Evolutionary conservation across 179 eudicot species (phyloP).

Genomic region (Corrigiola litoralis): DNA sequence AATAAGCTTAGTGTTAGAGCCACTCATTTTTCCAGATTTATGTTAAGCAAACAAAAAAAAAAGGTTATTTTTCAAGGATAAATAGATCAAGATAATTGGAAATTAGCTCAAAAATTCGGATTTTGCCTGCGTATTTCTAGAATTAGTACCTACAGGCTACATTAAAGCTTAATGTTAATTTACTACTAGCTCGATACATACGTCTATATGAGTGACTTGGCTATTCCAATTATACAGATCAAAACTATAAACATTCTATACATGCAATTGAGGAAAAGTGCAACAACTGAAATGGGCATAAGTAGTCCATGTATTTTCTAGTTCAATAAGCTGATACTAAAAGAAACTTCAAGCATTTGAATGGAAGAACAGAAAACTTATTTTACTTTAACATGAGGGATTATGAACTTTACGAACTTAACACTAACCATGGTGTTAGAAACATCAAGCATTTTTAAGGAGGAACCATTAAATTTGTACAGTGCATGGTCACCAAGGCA

Average conservation of each 20-base stretch:
- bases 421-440: constrained; percentile 72
- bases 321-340: too few species aligned
- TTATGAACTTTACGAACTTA: too few species aligned
- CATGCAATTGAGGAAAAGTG: too few species aligned
- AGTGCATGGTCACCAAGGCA: constrained; percentile 44
- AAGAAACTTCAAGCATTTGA: not conserved
- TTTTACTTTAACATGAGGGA: too few species aligned
- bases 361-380: not conserved
- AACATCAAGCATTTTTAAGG: constrained; percentile 82
- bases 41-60: not conserved
- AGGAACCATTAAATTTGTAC: constrained; percentile 46
- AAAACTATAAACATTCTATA: too few species aligned
- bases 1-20: too few species aligned
- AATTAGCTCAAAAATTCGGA: not conserved
- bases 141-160: not conserved
- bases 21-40: not conserved
- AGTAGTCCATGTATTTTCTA: too few species aligned
- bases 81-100: not conserved
- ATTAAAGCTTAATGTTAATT: too few species aligned
- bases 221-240: too few species aligned
- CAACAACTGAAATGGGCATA: too few species aligned
- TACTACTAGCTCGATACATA: too few species aligned
- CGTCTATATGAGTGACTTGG: too few species aligned
- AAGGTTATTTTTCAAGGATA: not conserved
- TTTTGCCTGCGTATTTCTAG: not conserved